Evolutionary conservation across 192 early-diverging fungal genomes (phyloP).

Genomic region (Backusella sp.): DNA sequence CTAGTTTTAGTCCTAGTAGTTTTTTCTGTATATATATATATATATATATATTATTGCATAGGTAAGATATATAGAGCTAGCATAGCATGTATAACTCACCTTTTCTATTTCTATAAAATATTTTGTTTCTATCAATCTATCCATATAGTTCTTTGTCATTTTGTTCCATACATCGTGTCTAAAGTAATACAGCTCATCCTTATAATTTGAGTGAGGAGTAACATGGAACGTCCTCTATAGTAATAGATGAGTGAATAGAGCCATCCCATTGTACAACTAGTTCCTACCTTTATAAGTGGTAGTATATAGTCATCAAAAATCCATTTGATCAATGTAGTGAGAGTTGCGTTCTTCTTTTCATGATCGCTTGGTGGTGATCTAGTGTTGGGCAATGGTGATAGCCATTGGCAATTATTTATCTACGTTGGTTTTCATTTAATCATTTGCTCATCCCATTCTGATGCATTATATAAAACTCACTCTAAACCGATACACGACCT

Average conservation of each 20-base stretch:
- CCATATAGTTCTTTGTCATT: neutral
- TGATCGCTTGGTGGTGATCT: neutral
- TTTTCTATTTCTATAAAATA: neutral
- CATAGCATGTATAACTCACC: neutral
- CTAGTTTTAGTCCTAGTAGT: neutral
- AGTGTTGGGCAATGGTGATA: neutral
- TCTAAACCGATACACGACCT: neutral
- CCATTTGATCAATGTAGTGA: neutral
- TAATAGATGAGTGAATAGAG: neutral
- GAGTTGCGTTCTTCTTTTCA: neutral
- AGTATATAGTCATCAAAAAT: neutral
- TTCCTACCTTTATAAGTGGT: neutral
- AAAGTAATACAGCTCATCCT: neutral
- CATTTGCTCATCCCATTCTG: neutral
- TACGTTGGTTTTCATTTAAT: neutral
- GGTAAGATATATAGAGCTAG: neutral
- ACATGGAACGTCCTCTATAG: neutral
- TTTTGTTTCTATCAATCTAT: neutral
- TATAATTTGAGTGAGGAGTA: neutral
- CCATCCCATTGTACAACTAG: neutral
- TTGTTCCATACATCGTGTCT: neutral
- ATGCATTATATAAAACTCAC: neutral
- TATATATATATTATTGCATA: neutral
- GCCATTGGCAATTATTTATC: neutral
- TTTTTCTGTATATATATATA: neutral